These are phyloP conservation scores for Melaleuca alternifolia DNA, from an alignment of 345 rosid genomes.

Conservation along the genomic window DNA sequence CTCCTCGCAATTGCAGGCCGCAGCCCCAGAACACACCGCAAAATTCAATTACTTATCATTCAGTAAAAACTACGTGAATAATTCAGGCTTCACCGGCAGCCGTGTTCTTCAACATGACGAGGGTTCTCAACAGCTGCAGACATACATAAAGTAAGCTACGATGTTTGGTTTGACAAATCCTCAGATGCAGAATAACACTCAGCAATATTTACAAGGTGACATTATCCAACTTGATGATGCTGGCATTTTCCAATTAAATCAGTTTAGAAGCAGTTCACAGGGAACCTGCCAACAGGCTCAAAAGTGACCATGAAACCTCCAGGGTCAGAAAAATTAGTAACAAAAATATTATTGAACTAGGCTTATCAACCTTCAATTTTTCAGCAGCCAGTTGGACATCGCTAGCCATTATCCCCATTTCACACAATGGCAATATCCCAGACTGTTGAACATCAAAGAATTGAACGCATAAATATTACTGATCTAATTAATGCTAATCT, in stretches of 20 bases:
- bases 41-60: too few species aligned
- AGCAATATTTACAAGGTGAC: background rate
- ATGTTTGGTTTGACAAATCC: background rate
- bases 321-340: background rate
- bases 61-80: background rate
- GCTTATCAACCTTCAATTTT: background rate
- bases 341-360: background rate
- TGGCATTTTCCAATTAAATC: background rate
- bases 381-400: background rate
- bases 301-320: background rate
- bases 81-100: background rate
- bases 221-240: background rate
- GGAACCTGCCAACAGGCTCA: background rate
- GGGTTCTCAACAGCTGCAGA: background rate
- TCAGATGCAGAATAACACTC: background rate
- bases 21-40: background rate
- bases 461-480: background rate
- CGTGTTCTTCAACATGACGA: background rate
- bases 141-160: background rate
- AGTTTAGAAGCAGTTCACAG: background rate
- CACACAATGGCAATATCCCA: background rate
- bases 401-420: background rate
- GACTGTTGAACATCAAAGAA: background rate
- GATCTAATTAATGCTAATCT: background rate
- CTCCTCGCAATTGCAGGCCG: background rate